Percentiles rank a stretch among this genome's conserved stretches.
Evolutionary conservation across 2,329 filamentous ascomycete genomes (phyloP).

Genomic region (Claviceps fusiformis): DNA sequence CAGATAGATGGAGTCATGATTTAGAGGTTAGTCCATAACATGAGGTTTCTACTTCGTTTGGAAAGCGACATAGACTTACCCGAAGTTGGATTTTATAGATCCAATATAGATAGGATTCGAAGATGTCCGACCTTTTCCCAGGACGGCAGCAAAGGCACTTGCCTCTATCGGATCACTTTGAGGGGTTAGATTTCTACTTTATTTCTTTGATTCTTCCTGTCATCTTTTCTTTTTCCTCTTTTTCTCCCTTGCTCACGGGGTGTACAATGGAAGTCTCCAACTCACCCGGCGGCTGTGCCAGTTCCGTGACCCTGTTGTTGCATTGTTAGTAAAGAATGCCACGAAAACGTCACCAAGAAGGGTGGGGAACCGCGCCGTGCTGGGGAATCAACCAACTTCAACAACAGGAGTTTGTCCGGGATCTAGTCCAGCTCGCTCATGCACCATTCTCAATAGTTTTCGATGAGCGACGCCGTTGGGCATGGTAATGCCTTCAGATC

Average conservation of each 20-base stretch:
- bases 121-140: constrained; percentile 10
- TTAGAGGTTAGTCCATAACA: background rate
- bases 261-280: background rate
- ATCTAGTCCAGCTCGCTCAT: constrained; percentile 18
- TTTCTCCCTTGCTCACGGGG: background rate
- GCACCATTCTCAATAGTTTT: constrained; percentile 20
- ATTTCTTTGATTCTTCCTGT: background rate
- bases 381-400: constrained; percentile 1
- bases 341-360: background rate
- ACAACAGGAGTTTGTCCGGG: constrained; percentile 6
- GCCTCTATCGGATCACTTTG: constrained; percentile 23
- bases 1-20: background rate
- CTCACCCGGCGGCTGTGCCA: constrained; percentile 17
- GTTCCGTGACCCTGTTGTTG: constrained; percentile 10
- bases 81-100: constrained; percentile 10
- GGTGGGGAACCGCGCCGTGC: too few relatives aligned
- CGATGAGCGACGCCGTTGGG: constrained; percentile 12
- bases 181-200: background rate
- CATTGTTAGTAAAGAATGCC: background rate
- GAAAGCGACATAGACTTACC: background rate
- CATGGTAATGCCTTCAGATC: constrained; percentile 6
- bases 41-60: background rate
- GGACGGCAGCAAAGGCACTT: constrained; percentile 12
- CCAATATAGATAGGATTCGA: constrained; percentile 14
- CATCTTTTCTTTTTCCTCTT: background rate